Percentiles rank a stretch among this genome's conserved stretches.
Conservation (phyloP, 2,329 filamentous ascomycete genomes). For the Fusarium marasasianum region DNA sequence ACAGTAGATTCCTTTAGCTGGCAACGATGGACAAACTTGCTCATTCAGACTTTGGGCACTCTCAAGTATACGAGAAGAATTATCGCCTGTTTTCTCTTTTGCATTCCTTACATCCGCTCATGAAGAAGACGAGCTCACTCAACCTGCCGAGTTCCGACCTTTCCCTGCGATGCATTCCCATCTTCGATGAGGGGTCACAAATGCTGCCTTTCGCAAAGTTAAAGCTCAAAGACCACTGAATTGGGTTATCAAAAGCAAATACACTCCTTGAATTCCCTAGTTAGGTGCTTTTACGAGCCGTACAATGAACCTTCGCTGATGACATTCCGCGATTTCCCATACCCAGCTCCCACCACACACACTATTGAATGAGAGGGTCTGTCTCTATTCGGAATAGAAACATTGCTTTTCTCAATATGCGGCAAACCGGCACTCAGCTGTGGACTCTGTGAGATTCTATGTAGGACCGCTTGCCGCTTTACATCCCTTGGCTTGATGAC, state of each 20-base stretch:
- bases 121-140: not conserved
- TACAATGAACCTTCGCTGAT: not conserved
- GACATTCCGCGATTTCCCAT: slow-evolving; percentile 10
- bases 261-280: not conserved
- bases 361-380: slow-evolving; percentile 39
- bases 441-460: slow-evolving; percentile 63
- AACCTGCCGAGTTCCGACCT: slow-evolving; percentile 18
- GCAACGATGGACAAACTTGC: not conserved
- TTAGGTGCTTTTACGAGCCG: no score
- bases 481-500: slow-evolving; percentile 60
- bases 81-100: not conserved
- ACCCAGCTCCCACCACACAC: slow-evolving; percentile 30
- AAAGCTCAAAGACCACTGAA: fast-evolving
- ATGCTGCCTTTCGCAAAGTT: not conserved
- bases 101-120: not conserved
- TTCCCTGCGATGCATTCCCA: not conserved
- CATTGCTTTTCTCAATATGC: slow-evolving; percentile 59
- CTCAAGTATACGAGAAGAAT: not conserved
- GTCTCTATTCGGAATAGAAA: slow-evolving; percentile 40
- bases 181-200: not conserved
- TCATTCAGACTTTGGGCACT: not conserved
- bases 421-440: slow-evolving; percentile 55
- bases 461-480: slow-evolving; percentile 61
- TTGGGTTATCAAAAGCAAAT: not conserved
- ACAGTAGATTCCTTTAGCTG: not conserved